A percentile compares a stretch with the other conserved stretches of the same genome.
phyloP scores from a whole-genome alignment of 352 stramenopile species.

The Phytophthora ohioensis region DNA sequence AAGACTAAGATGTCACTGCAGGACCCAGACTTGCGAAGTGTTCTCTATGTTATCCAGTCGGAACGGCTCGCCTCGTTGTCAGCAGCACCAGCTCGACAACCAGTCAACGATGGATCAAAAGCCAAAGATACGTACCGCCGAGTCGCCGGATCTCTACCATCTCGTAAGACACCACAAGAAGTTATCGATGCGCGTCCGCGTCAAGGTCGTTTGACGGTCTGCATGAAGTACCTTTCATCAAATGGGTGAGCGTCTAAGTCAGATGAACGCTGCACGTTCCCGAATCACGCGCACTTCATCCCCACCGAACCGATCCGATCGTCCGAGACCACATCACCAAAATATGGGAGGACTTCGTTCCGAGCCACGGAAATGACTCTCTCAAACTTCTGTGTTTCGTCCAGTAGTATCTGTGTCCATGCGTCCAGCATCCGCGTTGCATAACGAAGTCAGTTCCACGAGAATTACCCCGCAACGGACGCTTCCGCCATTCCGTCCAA shows the following conservation, averaged over 20 bases:
- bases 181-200: slow-evolving; percentile 3
- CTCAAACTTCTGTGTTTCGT: background rate
- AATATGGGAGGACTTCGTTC: slow-evolving; percentile 1
- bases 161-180: slow-evolving; percentile 8
- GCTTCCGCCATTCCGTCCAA: no score
- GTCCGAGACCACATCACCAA: slow-evolving; percentile 2
- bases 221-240: slow-evolving; percentile 18
- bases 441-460: background rate
- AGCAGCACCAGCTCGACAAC: background rate
- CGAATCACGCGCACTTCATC: slow-evolving; percentile 15
- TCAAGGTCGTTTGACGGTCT: background rate
- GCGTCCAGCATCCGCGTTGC: no score
- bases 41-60: slow-evolving; percentile 14
- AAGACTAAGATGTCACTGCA: background rate
- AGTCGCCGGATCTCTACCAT: background rate
- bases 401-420: no score
- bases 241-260: slow-evolving; percentile 3
- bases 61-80: slow-evolving; percentile 1
- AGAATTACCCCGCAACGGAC: no score
- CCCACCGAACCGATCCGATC: background rate
- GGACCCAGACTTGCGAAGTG: slow-evolving; percentile 11
- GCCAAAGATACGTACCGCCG: background rate
- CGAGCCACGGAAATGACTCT: background rate
- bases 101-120: background rate
- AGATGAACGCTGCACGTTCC: slow-evolving; percentile 11